phyloP scores from a whole-genome alignment of 495 filamentous ascomycete species.

The Polyplosphaeria fusca region DNA sequence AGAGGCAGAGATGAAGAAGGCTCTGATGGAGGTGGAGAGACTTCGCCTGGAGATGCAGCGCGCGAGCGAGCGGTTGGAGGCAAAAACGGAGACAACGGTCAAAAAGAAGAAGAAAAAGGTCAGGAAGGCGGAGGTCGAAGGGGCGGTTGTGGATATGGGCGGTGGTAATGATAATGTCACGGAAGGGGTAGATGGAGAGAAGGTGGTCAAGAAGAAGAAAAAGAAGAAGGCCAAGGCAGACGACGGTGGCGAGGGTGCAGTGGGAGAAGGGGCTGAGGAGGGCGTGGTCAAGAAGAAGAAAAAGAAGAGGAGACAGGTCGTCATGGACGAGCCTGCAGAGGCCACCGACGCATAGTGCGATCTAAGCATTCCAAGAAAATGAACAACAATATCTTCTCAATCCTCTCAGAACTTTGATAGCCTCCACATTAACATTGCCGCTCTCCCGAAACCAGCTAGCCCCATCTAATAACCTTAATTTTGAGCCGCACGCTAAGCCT shows the following conservation, averaged over 20 bases:
- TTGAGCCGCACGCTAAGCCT: constrained; percentile 9
- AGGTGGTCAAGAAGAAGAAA: constrained; percentile 53
- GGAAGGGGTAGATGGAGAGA: constrained; percentile 40
- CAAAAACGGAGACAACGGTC: constrained; percentile 65
- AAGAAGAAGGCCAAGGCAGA: constrained; percentile 40
- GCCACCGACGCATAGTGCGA: constrained; percentile 1
- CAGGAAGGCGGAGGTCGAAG: constrained; percentile 38
- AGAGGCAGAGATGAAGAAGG: constrained; percentile 79
- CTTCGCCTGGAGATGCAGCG: constrained; percentile 87
- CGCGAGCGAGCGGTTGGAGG: constrained; percentile 75
- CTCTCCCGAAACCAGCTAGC: no score
- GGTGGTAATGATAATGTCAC: constrained; percentile 20
- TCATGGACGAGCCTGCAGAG: constrained; percentile 3
- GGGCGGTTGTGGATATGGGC: constrained; percentile 3
- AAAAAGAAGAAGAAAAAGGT: constrained; percentile 68
- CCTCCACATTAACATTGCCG: no score
- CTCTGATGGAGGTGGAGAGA: constrained; percentile 80
- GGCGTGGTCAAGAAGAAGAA: constrained; percentile 11
- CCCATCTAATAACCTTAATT: constrained; percentile 31
- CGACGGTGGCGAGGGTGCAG: neutral
- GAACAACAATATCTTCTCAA: no score
- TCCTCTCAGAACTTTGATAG: no score
- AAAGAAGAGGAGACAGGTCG: constrained; percentile 36
- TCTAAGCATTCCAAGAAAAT: no score
- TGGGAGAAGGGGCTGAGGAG: neutral